Base-by-base conservation (phyloP, 306 rosid genomes). In the Lathyrus tuberosus region DNA sequence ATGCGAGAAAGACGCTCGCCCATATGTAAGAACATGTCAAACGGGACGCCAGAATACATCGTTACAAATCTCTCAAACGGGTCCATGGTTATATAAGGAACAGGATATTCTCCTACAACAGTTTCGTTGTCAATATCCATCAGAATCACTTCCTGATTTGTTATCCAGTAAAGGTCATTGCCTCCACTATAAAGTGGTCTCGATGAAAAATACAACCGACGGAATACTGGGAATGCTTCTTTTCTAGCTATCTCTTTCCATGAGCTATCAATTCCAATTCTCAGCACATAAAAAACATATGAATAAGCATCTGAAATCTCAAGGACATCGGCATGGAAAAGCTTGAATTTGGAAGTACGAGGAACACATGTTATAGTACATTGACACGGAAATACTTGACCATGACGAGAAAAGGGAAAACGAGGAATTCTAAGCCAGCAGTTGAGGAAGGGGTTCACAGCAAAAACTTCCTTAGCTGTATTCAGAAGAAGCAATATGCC, bases 341-440 rank as follows among this genome's bases (percentile, higher is more conserved):
- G n/a, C 33, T 52, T 52, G 31, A 52, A 52, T 51, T 51, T 20
- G 6, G n/a, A 0, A 52, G 59, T 20, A 10, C 31, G 9, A 20
- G 59, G 59, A 52, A 52, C 59, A 52, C 59, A 12, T 52, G 33
- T 12, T 20, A 52, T 52, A 52, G 31, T 20, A 51, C 11, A 51
- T 18, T 14, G 17, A 5, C 16, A 44, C 49, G 2, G 6, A 14
- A 44, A 5, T 1, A 1, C 8, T 43, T 2, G 10, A 11, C 3
- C 1, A 10, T 14, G 7, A 2, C 22, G 30, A 18, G 58, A 18
- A 18, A 17, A 3, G 0, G 31, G 59, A 9, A 52, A 52, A 52
- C 2, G 31, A 52, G 59, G 59, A 10, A 52, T 9, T 52, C n/a
- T 10, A 52, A 52, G 30, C 31, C 59, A 53, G 0, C 62, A 26